phyloP scores from a whole-genome alignment of 75 land plant genomes.

The Gnetum montanum region DNA sequence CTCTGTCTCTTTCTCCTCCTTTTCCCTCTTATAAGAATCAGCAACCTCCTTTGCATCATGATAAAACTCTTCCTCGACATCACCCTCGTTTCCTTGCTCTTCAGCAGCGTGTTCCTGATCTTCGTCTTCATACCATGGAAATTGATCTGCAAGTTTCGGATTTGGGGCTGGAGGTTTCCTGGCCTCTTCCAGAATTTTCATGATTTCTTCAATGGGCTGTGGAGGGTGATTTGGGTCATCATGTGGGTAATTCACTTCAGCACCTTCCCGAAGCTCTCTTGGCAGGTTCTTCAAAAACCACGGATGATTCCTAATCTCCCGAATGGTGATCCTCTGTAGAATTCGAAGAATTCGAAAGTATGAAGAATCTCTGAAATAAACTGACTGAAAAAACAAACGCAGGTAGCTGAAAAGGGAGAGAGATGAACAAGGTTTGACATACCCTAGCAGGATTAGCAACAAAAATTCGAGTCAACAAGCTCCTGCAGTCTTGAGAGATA shows the following conservation, averaged over 20 bases:
- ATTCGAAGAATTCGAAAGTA: slow-evolving; percentile 3
- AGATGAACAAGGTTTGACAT: too few species aligned
- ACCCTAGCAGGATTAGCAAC: slow-evolving; percentile 52
- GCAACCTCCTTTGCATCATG: too few species aligned
- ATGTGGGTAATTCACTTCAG: slow-evolving; percentile 19
- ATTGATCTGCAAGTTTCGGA: too few species aligned
- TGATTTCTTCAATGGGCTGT: slow-evolving; percentile 67
- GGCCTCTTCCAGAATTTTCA: slow-evolving; percentile 48
- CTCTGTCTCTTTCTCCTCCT: too few species aligned
- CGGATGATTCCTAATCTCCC: slow-evolving; percentile 62
- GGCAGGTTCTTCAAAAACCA: slow-evolving; percentile 79
- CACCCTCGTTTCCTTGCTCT: too few species aligned
- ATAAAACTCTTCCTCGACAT: too few species aligned
- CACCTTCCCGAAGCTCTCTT: slow-evolving; percentile 42
- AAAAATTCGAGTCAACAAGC: slow-evolving; percentile 53
- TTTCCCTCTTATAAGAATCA: too few species aligned
- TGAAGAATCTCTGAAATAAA: neutral
- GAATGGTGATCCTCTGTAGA: slow-evolving; percentile 62
- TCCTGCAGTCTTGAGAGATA: slow-evolving; percentile 39
- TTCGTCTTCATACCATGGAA: too few species aligned
- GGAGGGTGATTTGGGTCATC: slow-evolving; percentile 12
- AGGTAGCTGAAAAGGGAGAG: too few species aligned
- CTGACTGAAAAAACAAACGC: neutral
- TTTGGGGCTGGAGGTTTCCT: slow-evolving; percentile 15
- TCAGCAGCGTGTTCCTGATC: too few species aligned